Base-by-base conservation (phyloP, 2,329 filamentous ascomycete species). In the Passalora sequoiae region DNA sequence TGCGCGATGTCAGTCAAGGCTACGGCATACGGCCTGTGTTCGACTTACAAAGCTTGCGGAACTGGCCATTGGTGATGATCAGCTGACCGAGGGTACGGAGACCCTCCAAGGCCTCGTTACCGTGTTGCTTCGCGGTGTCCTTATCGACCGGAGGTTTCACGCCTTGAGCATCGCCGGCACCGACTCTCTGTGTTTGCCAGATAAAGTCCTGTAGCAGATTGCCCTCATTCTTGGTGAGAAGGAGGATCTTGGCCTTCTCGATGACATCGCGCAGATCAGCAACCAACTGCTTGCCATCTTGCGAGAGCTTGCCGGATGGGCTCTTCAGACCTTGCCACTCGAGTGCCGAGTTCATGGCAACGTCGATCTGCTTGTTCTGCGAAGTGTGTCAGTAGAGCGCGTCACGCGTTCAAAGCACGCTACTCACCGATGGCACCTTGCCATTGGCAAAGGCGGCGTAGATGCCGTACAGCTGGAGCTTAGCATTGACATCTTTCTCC, bases 131-230 rank as follows among this genome's bases (percentile, higher is more conserved):
- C 19, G 86, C 86, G 2, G 77, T 76, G 1, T 86, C 81, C 71
- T 88, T 94, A 61, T 80, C 77, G 36, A 94, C 58, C 0, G 88
- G 84, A 1, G 79, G 76, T 43, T 75, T 73, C 3, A 87, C 86
- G 1, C 74, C 67, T 45, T 69, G 65, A 19, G 86, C 74, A 39
- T 76, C 73, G 58, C 75, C 81, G 44, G 78, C 70, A 40, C 81
- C 78, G 50, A 92, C 81, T 35, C 85, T 77, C 61, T 88, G 81
- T 0, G 89, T 89, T 63, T 95, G 86, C 84, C 86, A 98, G 68
- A 97, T 87, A 68, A 98, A 97, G 60, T 98, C 89, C 63, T 98
- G 92, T 15, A 98, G 72, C 45, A 97, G 70, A 60, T 98, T 89
- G 62, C 89, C 92, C 47, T 95, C 79, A 63, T 98, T 98, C 77